These are phyloP conservation scores for Phyllostachys edulis DNA, from an alignment of 176 grass and related monocot genomes.

Conservation along the genomic window DNA sequence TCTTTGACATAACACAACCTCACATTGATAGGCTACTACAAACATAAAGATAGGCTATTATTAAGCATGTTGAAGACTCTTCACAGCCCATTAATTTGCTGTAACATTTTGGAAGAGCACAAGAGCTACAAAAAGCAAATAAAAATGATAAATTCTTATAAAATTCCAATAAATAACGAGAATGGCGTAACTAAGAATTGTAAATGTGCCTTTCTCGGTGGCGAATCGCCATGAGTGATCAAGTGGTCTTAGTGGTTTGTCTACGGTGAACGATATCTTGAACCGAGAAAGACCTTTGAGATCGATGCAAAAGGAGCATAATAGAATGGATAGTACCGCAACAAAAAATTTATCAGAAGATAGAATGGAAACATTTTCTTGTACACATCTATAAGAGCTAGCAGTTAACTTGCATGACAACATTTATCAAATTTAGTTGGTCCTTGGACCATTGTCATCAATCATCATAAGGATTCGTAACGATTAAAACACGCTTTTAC, in stretches of 20 bases:
- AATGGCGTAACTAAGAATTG: background rate
- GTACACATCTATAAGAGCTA: background rate
- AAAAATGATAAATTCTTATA: background rate
- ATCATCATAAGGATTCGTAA: background rate
- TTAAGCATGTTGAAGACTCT: slow-evolving; percentile 30
- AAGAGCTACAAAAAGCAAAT: slow-evolving; percentile 21
- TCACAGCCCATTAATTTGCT: slow-evolving; percentile 39
- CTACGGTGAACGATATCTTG: slow-evolving; percentile 41
- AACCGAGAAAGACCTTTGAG: slow-evolving; percentile 40
- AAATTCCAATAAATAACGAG: background rate
- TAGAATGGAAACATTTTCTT: background rate
- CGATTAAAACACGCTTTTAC: background rate
- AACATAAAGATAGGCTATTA: too few species aligned
- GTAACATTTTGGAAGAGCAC: slow-evolving; percentile 43
- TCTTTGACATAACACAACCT: too few species aligned
- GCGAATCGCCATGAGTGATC: slow-evolving; percentile 65
- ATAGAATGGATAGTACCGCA: slow-evolving; percentile 60
- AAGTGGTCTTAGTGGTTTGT: slow-evolving; percentile 52
- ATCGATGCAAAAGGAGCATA: slow-evolving; percentile 65
- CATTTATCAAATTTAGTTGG: background rate
- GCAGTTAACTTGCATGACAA: background rate
- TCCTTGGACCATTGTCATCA: background rate
- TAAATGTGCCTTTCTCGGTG: slow-evolving; percentile 35
- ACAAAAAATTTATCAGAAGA: background rate
- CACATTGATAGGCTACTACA: too few species aligned